phyloP scores from a whole-genome alignment of 306 rosid species.

The Glycine latifolia region DNA sequence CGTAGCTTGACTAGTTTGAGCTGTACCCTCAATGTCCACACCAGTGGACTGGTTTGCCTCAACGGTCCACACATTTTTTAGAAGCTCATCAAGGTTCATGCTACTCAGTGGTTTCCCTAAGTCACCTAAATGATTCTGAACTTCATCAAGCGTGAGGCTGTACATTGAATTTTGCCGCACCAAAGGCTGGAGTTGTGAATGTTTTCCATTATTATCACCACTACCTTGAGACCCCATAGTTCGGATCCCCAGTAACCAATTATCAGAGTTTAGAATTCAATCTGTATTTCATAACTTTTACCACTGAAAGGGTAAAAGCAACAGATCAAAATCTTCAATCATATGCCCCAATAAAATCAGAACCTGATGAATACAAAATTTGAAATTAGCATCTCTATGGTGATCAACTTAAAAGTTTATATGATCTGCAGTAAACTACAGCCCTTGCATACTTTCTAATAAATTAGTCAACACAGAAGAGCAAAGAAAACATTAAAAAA shows the following conservation, averaged over 20 bases:
- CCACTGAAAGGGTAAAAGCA: slow-evolving; percentile 1
- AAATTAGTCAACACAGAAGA: not conserved
- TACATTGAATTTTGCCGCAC: slow-evolving; percentile 78
- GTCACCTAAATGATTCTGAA: slow-evolving; percentile 92
- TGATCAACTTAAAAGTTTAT: slow-evolving; percentile 38
- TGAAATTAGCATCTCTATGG: slow-evolving; percentile 35
- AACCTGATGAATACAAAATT: slow-evolving; percentile 50
- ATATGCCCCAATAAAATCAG: slow-evolving; percentile 23
- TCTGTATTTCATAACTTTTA: slow-evolving; percentile 26
- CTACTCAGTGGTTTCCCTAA: slow-evolving; percentile 89
- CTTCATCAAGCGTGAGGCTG: slow-evolving; percentile 90
- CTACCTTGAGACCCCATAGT: slow-evolving; percentile 88
- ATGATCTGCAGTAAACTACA: slow-evolving; percentile 22
- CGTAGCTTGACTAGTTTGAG: slow-evolving; percentile 58
- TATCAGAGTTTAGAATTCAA: slow-evolving; percentile 40
- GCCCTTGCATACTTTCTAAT: slow-evolving; percentile 22
- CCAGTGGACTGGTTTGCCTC: slow-evolving; percentile 75
- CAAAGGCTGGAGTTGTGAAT: slow-evolving; percentile 71
- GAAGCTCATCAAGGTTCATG: slow-evolving; percentile 99
- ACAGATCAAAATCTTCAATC: slow-evolving; percentile 41
- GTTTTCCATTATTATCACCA: slow-evolving; percentile 75
- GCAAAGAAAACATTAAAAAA: not conserved
- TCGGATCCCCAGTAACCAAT: slow-evolving; percentile 65
- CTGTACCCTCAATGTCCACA: slow-evolving; percentile 57
- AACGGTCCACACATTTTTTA: slow-evolving; percentile 82